phyloP scores from a whole-genome alignment of 805 yeast genomes.

The Hanseniaspora lachancei region DNA sequence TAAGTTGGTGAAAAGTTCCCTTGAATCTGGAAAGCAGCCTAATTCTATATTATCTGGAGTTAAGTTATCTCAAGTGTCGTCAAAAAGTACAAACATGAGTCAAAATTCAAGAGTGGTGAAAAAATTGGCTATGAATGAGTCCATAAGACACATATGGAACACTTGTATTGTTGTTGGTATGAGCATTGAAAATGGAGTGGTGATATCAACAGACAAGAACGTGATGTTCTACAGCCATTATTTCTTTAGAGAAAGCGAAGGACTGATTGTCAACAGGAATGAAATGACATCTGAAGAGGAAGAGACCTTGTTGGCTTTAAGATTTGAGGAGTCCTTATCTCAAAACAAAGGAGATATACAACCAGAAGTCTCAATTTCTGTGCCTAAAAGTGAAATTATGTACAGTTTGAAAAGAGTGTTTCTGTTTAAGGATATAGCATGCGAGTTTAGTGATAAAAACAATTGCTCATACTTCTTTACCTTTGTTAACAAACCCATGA shows the following conservation, averaged over 20 bases:
- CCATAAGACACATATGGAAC: conserved; percentile 60
- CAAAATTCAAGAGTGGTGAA: conserved; percentile 62
- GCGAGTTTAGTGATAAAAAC: conserved; percentile 62
- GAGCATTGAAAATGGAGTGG: conserved; percentile 61
- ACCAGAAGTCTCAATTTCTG: conserved; percentile 35
- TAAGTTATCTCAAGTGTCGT: conserved; percentile 27
- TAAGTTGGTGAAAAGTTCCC: conserved; percentile 17
- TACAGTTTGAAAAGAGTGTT: conserved; percentile 65
- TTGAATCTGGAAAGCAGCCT: conserved; percentile 26
- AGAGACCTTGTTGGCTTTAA: not conserved
- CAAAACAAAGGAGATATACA: conserved; percentile 12
- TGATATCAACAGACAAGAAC: conserved; percentile 54
- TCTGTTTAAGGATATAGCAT: conserved; percentile 63
- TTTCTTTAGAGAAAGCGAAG: conserved; percentile 31
- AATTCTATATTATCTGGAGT: conserved; percentile 21
- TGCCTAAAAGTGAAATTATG: conserved; percentile 49
- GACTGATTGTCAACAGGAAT: conserved; percentile 2
- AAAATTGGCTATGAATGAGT: conserved; percentile 56
- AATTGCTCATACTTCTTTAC: conserved; percentile 63
- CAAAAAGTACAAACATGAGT: conserved; percentile 27
- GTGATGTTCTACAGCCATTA: conserved; percentile 56
- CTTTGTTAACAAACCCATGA: conserved; percentile 36
- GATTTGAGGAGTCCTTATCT: not conserved
- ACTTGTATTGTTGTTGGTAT: conserved; percentile 63
- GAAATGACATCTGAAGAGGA: conserved; percentile 8